phyloP scores from a whole-genome alignment of 768 basidiomycete species.

The Cystobasidium tubakii region DNA sequence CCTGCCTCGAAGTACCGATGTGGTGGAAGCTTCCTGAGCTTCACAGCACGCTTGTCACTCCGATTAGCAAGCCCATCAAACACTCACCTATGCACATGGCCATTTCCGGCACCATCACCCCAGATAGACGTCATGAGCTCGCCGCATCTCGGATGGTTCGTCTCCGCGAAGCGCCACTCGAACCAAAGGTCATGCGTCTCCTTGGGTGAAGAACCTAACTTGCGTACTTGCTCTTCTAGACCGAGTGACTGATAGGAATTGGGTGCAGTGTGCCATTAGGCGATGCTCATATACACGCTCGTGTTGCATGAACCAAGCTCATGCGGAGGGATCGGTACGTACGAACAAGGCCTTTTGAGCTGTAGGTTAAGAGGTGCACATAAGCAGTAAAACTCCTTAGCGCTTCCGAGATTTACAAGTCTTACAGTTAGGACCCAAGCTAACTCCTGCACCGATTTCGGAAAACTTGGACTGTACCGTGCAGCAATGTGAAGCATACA shows the following conservation, averaged over 20 bases:
- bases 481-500: background rate
- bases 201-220: background rate
- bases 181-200: constrained; percentile 38
- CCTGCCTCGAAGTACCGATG: background rate
- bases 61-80: background rate
- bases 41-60: background rate
- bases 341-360: background rate
- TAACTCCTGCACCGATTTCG: constrained; percentile 24
- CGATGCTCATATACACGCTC: too few species aligned
- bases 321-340: background rate
- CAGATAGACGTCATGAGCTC: constrained; percentile 20
- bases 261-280: too few species aligned
- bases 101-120: constrained; percentile 36
- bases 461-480: constrained; percentile 13
- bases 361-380: background rate
- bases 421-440: constrained; percentile 24
- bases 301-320: too few species aligned
- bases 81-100: constrained; percentile 34
- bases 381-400: background rate
- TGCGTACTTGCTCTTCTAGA: constrained; percentile 13
- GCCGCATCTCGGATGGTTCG: constrained; percentile 19
- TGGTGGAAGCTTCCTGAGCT: background rate
- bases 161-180: constrained; percentile 35
- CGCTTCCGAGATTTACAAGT: background rate
- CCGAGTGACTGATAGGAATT: background rate